phyloP scores from a whole-genome alignment of 306 rosid genomes.

The Astragalus membranaceus region DNA sequence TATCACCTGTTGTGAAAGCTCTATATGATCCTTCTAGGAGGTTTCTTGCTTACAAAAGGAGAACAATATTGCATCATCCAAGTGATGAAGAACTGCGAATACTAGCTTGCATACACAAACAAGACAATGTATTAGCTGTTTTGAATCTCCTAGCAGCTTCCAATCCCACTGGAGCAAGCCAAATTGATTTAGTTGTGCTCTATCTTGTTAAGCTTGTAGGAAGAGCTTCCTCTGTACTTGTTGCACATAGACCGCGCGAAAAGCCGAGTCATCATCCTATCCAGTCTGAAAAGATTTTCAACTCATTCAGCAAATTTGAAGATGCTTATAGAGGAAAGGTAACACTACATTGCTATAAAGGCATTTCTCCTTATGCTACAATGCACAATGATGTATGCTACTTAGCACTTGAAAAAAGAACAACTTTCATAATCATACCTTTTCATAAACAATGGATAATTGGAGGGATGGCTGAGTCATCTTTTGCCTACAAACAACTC shows the following conservation, averaged over 20 bases:
- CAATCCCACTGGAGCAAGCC: constrained; percentile 37
- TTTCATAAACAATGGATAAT: constrained; percentile 42
- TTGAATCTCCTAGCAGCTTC: constrained; percentile 60
- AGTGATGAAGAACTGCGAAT: constrained; percentile 39
- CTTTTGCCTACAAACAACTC: constrained; percentile 32
- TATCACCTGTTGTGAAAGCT: constrained; percentile 44
- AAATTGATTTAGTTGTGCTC: constrained; percentile 36
- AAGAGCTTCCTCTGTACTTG: constrained; percentile 40
- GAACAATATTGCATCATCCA: constrained; percentile 49
- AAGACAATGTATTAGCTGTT: constrained; percentile 40
- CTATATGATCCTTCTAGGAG: constrained; percentile 54
- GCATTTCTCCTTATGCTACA: constrained; percentile 59
- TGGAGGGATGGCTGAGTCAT: constrained; percentile 30
- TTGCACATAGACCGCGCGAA: constrained; percentile 30
- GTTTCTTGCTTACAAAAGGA: constrained; percentile 49
- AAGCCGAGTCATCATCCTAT: constrained; percentile 11
- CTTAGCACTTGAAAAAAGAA: constrained; percentile 56
- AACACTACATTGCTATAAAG: constrained; percentile 39
- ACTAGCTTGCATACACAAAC: constrained; percentile 52
- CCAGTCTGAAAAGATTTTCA: constrained; percentile 38
- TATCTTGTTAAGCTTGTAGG: constrained; percentile 54
- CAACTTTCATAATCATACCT: constrained; percentile 52
- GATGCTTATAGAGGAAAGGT: constrained; percentile 19
- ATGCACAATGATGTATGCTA: constrained; percentile 81
- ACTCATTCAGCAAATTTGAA: constrained; percentile 36